phyloP scores from a whole-genome alignment of 169 alveolate genomes.

The Eimeria maxima region DNA sequence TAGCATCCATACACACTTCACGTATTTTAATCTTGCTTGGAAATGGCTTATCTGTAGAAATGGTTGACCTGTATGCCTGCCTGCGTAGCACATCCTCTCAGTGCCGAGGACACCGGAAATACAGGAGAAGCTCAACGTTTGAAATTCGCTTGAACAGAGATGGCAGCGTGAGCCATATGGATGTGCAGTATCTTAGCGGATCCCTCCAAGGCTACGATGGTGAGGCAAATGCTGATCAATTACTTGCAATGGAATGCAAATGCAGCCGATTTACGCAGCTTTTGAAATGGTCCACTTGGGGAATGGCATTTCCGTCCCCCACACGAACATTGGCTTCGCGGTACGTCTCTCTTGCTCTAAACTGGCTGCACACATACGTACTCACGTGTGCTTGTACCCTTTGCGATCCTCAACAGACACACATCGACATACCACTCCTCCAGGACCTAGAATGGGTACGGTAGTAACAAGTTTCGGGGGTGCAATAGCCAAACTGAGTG shows the following conservation, averaged over 20 bases:
- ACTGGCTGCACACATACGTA: neutral
- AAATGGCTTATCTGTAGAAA: neutral
- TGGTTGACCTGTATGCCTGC: neutral
- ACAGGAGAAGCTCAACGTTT: conserved; percentile 77
- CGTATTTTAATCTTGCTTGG: neutral
- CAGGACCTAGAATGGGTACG: conserved; percentile 81
- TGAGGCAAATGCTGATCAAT: neutral
- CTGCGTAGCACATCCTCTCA: conserved; percentile 43
- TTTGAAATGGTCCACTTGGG: conserved; percentile 81
- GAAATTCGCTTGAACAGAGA: conserved; percentile 41
- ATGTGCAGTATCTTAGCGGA: conserved; percentile 85
- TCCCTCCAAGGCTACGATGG: conserved; percentile 83
- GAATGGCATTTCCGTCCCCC: conserved; percentile 81
- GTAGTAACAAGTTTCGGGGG: neutral
- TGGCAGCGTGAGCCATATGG: conserved; percentile 78
- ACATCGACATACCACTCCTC: conserved; percentile 83
- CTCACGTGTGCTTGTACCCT: neutral
- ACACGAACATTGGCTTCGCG: conserved; percentile 83
- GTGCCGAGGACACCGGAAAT: conserved; percentile 80
- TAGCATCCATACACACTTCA: neutral
- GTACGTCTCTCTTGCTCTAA: neutral
- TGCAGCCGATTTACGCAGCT: conserved; percentile 16
- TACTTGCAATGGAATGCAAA: neutral
- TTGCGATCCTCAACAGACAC: conserved; percentile 64
- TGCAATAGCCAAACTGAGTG: neutral